Base-by-base conservation (phyloP, 2,329 filamentous ascomycete genomes). In the Botrytis hyacinthi region DNA sequence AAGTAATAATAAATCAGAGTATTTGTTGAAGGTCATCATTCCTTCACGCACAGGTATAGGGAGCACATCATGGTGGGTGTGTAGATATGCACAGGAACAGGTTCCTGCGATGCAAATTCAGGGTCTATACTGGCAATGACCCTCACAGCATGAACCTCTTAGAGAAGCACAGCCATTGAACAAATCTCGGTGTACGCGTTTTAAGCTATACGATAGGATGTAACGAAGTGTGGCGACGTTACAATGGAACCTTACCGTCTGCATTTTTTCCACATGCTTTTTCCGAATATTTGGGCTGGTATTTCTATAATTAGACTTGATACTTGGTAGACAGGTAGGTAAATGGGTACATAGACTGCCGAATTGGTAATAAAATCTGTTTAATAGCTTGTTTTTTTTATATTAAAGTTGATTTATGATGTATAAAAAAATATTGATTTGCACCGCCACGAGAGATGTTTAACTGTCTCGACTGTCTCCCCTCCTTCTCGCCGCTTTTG, bases 191-290 rank as follows among this genome's bases (percentile, higher is more conserved):
- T 72, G 70, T 72, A 67, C 70, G 70, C 70, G 61, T 59, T 72
- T 46, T 66, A 46, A 26, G 40, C 42, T 32, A 32, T 42, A 42
- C 66, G 66, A 69, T 69, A 57, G 66, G 48, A 69, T 59, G 48
- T 59, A 57, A 69, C 48, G 57, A 70, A 14, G 68, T 70, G 70
- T 72, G 70, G 70, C 70, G 61, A 72, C 60, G 60, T 66, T 72
- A 57, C 51, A 57, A 29, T 57, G 14, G 46, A 57, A 35, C 20
- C 32, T 4, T 35, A 35, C 20, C 32, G 9, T 35, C 20, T 46
- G n/a, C 26, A n/a, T 12, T 57, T 26, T 42, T 40, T 26, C 66
- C 66, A 68, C 66, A 68, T 32, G 22, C 32, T 40, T 29, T 54
- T 46, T 35, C 67, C 51, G 40, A 70, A 44, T 37, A 29, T 44